Conservation (phyloP, 108 stramenopile genomes). For the Ochromonas danica region DNA sequence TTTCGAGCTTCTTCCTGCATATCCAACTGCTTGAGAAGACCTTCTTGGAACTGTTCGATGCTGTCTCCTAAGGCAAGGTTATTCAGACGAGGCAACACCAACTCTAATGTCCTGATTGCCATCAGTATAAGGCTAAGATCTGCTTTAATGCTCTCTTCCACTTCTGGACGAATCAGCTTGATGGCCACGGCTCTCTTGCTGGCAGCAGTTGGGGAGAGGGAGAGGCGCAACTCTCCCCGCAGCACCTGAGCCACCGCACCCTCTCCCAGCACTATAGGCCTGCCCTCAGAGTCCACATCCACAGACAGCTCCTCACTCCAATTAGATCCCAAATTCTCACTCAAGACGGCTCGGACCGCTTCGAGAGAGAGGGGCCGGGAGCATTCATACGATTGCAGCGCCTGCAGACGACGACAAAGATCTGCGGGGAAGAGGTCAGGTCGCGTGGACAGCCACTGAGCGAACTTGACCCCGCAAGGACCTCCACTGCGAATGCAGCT, state of each 20-base stretch:
- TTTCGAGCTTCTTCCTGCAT: conserved; percentile 4
- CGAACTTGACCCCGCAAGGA: conserved; percentile 35
- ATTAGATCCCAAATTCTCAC: conserved; percentile 8
- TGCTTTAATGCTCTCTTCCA: conserved; percentile 29
- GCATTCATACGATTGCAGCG: conserved; percentile 2
- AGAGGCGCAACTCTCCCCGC: conserved; percentile 8
- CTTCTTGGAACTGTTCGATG: conserved; percentile 19
- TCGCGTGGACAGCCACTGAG: conserved; percentile 40
- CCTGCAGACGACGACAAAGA: conserved; percentile 9
- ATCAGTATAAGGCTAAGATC: conserved; percentile 25
- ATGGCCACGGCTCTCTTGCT: conserved; percentile 38
- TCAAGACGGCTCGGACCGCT: not conserved
- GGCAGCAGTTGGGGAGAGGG: too few relatives aligned
- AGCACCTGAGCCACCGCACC: conserved; percentile 37
- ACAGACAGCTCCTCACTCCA: conserved; percentile 24
- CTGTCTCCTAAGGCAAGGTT: conserved; percentile 18
- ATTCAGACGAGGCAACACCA: not conserved
- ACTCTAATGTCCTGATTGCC: conserved; percentile 2
- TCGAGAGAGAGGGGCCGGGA: not conserved
- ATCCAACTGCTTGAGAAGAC: not conserved
- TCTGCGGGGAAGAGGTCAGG: conserved; percentile 30
- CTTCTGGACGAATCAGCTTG: conserved; percentile 34
- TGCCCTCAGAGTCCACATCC: not conserved
- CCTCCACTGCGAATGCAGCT: conserved; percentile 18
- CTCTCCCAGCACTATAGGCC: not conserved